phyloP scores from a whole-genome alignment of 2,329 filamentous ascomycete genomes.

The Rutstroemia sydowiana region DNA sequence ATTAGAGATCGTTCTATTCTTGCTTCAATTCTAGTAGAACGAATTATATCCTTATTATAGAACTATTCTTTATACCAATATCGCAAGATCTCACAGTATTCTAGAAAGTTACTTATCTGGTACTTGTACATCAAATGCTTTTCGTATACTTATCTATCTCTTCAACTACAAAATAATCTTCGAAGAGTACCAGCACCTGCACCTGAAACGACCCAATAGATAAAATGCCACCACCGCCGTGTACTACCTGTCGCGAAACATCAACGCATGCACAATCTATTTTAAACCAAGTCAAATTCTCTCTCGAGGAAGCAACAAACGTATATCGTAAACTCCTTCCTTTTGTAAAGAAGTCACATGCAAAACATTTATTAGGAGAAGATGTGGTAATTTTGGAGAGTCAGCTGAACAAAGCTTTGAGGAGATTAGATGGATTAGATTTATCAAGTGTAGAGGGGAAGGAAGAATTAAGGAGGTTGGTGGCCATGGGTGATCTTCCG shows the following conservation, averaged over 20 bases:
- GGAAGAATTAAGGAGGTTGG: not conserved
- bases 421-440: not conserved
- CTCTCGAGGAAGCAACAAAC: not conserved
- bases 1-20: too few species aligned
- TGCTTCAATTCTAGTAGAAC: too few species aligned
- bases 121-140: too few species aligned
- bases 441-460: not conserved
- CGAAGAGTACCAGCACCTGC: not conserved
- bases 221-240: conserved; percentile 4
- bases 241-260: not conserved
- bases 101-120: too few species aligned
- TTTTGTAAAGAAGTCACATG: not conserved
- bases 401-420: not conserved
- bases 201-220: too few species aligned
- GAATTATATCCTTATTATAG: too few species aligned
- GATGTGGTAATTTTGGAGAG: not conserved
- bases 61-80: too few species aligned
- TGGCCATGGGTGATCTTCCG: not conserved
- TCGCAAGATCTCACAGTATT: too few species aligned
- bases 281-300: not conserved
- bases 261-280: not conserved
- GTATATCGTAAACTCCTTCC: not conserved
- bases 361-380: not conserved
- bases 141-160: too few species aligned
- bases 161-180: not conserved